phyloP scores from a whole-genome alignment of 257 asterid genomes.

The Fraxinus anomala region DNA sequence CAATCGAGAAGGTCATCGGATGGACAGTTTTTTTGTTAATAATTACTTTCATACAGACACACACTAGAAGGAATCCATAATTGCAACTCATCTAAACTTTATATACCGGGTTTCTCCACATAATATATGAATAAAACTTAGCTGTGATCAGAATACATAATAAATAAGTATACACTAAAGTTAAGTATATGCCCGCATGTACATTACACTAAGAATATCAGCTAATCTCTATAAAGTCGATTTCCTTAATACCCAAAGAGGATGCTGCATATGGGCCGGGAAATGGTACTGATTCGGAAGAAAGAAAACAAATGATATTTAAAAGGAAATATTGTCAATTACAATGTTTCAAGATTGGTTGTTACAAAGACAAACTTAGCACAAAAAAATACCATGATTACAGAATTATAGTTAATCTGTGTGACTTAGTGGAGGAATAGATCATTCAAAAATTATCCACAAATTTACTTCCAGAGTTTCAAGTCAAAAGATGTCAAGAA shows the following conservation, averaged over 20 bases:
- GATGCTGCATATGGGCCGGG: background rate
- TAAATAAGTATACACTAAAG: background rate
- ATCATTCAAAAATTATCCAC: background rate
- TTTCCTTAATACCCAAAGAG: background rate
- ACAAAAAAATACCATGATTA: background rate
- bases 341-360: background rate
- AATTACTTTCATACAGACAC: background rate
- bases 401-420: too few relatives aligned
- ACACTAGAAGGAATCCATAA: too few relatives aligned
- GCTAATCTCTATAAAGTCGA: background rate
- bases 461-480: background rate
- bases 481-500: background rate
- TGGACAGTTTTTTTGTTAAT: background rate
- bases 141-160: background rate
- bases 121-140: background rate
- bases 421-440: background rate
- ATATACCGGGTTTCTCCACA: too few relatives aligned
- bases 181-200: background rate
- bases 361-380: background rate
- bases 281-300: background rate
- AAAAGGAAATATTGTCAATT: too few relatives aligned
- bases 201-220: background rate
- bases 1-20: conserved; percentile 13
- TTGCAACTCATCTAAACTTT: background rate
- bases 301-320: too few relatives aligned